Base-by-base conservation (phyloP, 306 rosid genomes). In the Rubus idaeus region DNA sequence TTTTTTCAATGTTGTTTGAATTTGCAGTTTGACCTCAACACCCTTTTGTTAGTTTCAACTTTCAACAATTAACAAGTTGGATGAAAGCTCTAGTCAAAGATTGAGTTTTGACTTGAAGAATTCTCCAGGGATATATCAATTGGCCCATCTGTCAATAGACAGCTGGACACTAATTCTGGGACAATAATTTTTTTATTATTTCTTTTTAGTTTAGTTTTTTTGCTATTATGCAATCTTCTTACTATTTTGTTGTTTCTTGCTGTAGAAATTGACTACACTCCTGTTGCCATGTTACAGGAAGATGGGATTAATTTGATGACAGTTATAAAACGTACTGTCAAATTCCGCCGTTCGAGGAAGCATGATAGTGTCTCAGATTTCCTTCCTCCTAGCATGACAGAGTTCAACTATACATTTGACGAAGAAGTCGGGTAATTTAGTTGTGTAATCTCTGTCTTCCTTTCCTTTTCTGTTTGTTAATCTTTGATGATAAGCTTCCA, bases 291-390 rank as follows among this genome's bases (percentile, higher is more conserved):
- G 70, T 77, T 84, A 73, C 86, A 95, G 99, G 99, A 95, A 85
- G 97, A 90, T 85, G 90, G 92, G 68, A 68, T 91, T 83, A 88
- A 89, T 75, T 82, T 95, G 77, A 60, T 92, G 89, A 90, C 99
- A 52, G 83, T 95, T 81, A 89, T 95, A 80, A 90, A 82, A 87
- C 85, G 96, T 47, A 88, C 96, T 69, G 26, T 53, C 85, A 95
- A 89, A 89, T 95, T 88, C 66, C 97, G 97, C 44, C 84, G 61
- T 67, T 79, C 96, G 53, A 85, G 88, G 78, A 88, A 87, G 83
- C 88, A 14, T 56, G 89, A 89, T 86, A 40, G 46, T 67, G 78
- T 88, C 83, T 78, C 51, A 39, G 90, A 92, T 85, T 90, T 83
- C 82, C 83, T 95, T 64, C 96, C 97, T 72, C 96, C 94, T 39